Percentiles rank a stretch among this genome's conserved stretches.
Conservation (phyloP, 805 yeast genomes). For the Candida lessepsii region DNA sequence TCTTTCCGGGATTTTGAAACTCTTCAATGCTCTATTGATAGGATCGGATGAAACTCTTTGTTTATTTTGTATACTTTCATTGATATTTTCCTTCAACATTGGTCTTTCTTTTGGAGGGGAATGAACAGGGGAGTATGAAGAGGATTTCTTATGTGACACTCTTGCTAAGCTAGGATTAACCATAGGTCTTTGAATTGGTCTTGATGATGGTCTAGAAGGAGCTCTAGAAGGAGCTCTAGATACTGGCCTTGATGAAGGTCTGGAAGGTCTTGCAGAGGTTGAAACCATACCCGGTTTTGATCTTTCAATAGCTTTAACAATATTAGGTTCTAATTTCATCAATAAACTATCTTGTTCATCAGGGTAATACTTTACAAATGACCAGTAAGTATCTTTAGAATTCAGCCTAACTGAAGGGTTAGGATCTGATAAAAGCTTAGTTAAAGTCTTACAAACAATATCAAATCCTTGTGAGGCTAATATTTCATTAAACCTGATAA, state of each 20-base stretch:
- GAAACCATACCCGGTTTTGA: slow-evolving; percentile 43
- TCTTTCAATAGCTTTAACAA: slow-evolving; percentile 60
- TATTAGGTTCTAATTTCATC: slow-evolving; percentile 41
- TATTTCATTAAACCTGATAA: slow-evolving; percentile 50
- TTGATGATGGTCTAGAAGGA: slow-evolving; percentile 5
- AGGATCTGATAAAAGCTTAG: slow-evolving; percentile 72
- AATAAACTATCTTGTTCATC: slow-evolving; percentile 44
- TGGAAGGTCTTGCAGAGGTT: background rate
- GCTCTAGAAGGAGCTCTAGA: slow-evolving; percentile 2
- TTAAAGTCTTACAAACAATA: slow-evolving; percentile 48
- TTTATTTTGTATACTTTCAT: slow-evolving; percentile 11
- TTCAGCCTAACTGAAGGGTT: slow-evolving; percentile 76
- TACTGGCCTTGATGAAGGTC: slow-evolving; percentile 1
- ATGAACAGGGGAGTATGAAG: slow-evolving; percentile 5
- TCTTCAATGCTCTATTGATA: background rate
- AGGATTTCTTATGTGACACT: slow-evolving; percentile 6
- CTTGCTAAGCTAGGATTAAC: slow-evolving; percentile 1
- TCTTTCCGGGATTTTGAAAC: background rate
- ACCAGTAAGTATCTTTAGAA: slow-evolving; percentile 76
- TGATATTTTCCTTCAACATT: slow-evolving; percentile 21
- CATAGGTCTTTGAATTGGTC: slow-evolving; percentile 17
- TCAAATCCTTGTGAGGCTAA: slow-evolving; percentile 27
- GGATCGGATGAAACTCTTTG: slow-evolving; percentile 13
- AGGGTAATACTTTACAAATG: slow-evolving; percentile 55
- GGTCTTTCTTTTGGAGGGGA: background rate